Base-by-base conservation (phyloP, 2,329 filamentous ascomycete species). In the Lachnellula cervina region DNA sequence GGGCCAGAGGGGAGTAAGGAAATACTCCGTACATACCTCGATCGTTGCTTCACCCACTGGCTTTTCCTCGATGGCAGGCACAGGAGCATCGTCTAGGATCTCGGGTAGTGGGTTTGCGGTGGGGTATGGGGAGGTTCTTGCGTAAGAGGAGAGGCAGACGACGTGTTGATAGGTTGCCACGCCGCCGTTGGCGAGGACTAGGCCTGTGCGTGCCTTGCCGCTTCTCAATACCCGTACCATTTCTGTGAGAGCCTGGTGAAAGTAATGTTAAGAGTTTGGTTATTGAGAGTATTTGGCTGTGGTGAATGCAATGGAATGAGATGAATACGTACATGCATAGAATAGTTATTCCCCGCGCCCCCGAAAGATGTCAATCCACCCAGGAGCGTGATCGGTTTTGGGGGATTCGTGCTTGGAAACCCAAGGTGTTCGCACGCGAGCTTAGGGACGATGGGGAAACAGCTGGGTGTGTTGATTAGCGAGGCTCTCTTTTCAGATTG, bases 261-360 rank as follows among this genome's bases (percentile, higher is more conserved):
- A 23, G 53, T 35, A 59, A 46, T 42, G 13, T 5, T 38, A 28
- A 6, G 19, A 40, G 46, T 4, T 2, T 32, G 9, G 11, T 32
- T 25, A 25, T 25, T 32, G 28, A 32, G 28, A 9, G 11, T 3
- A 8, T 4, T 32, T 32, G 11, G 28, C 3, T 32, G 11, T 3
- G 4, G 9, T 1, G 8, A 9, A 28, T 28, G 25, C 1, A 32
- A 32, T 32, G 28, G 28, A 32, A 32, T 32, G 9, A 11, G 4
- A 32, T n/a, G 1, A 37, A 14, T 11, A 11, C 34, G 14, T 68
- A 80, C 83, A 71, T 88, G 84, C 78, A 87, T 82, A 0, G 82
- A 85, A 57, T 88, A 88, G 53, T 88, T 88, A 59, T 88, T 88
- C 0, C 85, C 85, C 5, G 86, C 85, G 0, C 85, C 86, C 0